A percentile compares a stretch with the other conserved stretches of the same genome.
Conservation (phyloP, 148 eudicot species). For the Cornus florida region DNA sequence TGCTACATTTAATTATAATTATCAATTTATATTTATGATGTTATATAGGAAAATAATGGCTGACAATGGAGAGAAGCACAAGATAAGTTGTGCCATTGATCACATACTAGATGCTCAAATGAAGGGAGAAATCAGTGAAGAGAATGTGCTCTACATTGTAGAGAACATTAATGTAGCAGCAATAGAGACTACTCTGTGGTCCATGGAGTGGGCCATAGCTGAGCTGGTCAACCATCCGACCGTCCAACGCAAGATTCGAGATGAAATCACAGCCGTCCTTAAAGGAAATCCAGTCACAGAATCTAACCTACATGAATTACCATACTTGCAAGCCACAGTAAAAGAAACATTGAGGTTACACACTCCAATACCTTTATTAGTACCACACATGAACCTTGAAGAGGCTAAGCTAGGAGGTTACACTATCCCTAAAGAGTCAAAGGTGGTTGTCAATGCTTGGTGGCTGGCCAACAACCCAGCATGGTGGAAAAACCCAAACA, state of each 20-base stretch:
- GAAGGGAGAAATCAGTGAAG: conserved; percentile 67
- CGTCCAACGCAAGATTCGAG: conserved; percentile 51
- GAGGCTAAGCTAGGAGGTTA: conserved; percentile 66
- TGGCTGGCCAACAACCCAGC: conserved; percentile 74
- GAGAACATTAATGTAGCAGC: conserved; percentile 81
- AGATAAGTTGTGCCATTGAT: conserved; percentile 69
- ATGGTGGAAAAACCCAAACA: conserved; percentile 52
- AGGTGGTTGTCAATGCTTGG: conserved; percentile 77
- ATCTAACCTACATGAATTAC: conserved; percentile 41
- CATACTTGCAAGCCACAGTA: conserved; percentile 59
- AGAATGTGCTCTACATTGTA: conserved; percentile 73
- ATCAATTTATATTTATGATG: not conserved
- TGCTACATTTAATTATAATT: not conserved
- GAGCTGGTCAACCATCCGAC: conserved; percentile 71
- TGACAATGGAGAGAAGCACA: conserved; percentile 33
- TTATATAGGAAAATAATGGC: conserved; percentile 35
- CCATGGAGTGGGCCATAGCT: conserved; percentile 77
- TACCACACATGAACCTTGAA: conserved; percentile 75
- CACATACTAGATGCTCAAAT: conserved; percentile 62
- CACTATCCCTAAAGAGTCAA: conserved; percentile 56
- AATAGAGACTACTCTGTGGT: conserved; percentile 80
- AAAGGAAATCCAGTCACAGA: conserved; percentile 45
- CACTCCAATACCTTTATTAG: conserved; percentile 60
- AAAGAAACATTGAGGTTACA: conserved; percentile 65
- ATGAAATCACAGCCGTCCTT: conserved; percentile 43